These are phyloP conservation scores for Calonectria crousiana DNA, from an alignment of 2,329 filamentous ascomycete species.

Conservation along the genomic window DNA sequence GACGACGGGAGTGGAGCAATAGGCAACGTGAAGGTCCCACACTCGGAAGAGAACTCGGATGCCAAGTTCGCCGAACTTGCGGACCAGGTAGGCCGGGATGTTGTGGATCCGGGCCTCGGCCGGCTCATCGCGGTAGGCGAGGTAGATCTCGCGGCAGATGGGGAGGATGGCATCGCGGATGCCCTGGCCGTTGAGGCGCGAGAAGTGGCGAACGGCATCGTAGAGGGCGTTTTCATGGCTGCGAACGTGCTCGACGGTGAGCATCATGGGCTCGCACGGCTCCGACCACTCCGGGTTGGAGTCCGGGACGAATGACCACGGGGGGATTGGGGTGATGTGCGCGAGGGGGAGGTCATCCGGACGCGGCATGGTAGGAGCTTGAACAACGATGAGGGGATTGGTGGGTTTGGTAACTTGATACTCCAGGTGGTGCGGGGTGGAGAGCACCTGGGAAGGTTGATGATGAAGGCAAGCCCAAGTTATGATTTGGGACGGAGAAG, in stretches of 20 bases:
- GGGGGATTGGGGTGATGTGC: slow-evolving; percentile 24
- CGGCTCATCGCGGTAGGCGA: slow-evolving; percentile 21
- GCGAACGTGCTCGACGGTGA: slow-evolving; percentile 26
- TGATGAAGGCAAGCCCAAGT: not conserved
- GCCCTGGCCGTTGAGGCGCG: slow-evolving; percentile 17
- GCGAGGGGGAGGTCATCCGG: slow-evolving; percentile 22
- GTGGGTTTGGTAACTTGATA: not conserved
- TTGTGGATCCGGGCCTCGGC: slow-evolving; percentile 28
- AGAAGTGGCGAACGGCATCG: slow-evolving; percentile 8
- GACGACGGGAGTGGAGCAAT: slow-evolving; percentile 28
- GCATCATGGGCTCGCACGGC: slow-evolving; percentile 10
- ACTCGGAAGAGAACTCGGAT: slow-evolving; percentile 31
- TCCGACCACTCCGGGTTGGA: slow-evolving; percentile 5
- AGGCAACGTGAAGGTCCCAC: slow-evolving; percentile 37
- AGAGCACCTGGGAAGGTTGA: not conserved
- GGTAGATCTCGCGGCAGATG: slow-evolving; percentile 29
- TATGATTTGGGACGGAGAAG: not conserved
- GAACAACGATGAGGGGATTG: not conserved
- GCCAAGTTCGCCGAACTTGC: slow-evolving; percentile 37
- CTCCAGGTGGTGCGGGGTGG: not conserved
- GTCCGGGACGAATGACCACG: slow-evolving; percentile 27
- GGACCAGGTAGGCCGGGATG: slow-evolving; percentile 31
- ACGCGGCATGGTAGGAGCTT: not conserved
- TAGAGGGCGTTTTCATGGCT: slow-evolving; percentile 30
- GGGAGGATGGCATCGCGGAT: slow-evolving; percentile 24